Evolutionary conservation across 2,329 filamentous ascomycete species (phyloP), one percentile per base, ranked within the genome.

Genomic region (Magnaporthiopsis poae): DNA sequence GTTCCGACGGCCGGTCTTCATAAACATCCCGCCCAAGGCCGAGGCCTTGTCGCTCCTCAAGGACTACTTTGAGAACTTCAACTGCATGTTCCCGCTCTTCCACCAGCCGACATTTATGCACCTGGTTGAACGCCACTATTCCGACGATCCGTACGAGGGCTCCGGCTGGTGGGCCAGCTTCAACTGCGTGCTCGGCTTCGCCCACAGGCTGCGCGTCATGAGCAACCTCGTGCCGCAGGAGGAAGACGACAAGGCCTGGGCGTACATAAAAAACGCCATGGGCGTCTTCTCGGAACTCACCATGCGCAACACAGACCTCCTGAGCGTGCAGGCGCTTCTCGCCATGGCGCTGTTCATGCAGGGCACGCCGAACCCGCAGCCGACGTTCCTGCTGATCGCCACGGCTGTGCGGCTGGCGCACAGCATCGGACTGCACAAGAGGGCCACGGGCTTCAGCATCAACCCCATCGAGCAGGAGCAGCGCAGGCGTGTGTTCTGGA

Each of bases 51-150:
- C 92, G 1, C 80, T 98, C 56, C 86, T 97, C 68, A 92, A 90
- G 76, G 95, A 99, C 76, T 99, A 90, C 74, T 99, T 99, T 71
- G 91, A 96, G 73, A 97, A 97, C 78, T 98, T 99, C 83, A 99
- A 99, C 80, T 95, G 92, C 86, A 94, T 98, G 86, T 96, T 98
- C 74, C 95, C 95, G 7, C 82, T 99, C 4, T 99, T 96, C 74
- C 95, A 99, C 76, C 93, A 97, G 76, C 93, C 94, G 0, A 98
- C 95, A 0, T 99, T 99, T 74, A 98, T 98, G 92, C 93, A 97
- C 74, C 82, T 98, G 5, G 92, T 97, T 39, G 92, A 98, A 74
- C 88, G 90, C 71, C 94, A 98, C 75, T 99, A 98, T 77, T 96
- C 92, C 0, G 81, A 88, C 64, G 91, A 98, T 71, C 94, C 94